phyloP scores from a whole-genome alignment of 345 rosid genomes.

The Turritis glabra region DNA sequence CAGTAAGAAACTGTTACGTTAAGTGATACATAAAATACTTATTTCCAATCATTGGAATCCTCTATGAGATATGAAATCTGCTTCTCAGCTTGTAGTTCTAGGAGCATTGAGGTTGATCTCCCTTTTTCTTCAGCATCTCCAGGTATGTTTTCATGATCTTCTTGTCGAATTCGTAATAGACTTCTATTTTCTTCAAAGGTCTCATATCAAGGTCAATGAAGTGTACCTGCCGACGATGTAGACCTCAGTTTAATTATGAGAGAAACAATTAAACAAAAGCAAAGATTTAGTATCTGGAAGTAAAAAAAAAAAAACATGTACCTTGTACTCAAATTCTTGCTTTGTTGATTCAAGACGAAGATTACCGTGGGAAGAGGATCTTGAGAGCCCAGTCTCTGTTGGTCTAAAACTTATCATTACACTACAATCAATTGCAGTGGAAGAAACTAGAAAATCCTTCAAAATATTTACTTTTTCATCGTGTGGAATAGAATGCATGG shows the following conservation, averaged over 20 bases:
- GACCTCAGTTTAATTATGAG: neutral
- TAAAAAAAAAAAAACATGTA: no score
- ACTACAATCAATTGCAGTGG: conserved; percentile 90
- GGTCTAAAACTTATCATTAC: conserved; percentile 74
- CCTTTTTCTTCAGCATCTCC: conserved; percentile 40
- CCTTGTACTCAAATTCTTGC: conserved; percentile 83
- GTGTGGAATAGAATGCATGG: conserved; percentile 63
- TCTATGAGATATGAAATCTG: conserved; percentile 21
- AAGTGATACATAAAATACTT: neutral
- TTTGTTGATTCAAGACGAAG: conserved; percentile 59
- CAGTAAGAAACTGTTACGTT: neutral
- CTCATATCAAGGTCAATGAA: conserved; percentile 91
- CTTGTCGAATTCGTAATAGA: conserved; percentile 60
- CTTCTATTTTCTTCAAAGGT: conserved; percentile 68
- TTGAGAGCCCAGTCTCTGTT: conserved; percentile 41
- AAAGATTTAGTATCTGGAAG: neutral
- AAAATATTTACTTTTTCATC: conserved; percentile 73
- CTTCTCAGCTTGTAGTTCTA: conserved; percentile 14
- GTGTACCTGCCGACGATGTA: conserved; percentile 45
- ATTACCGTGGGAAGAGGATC: conserved; percentile 44
- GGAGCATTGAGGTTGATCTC: conserved; percentile 4
- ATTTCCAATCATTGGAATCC: neutral
- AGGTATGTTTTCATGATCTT: conserved; percentile 51
- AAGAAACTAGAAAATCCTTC: conserved; percentile 66
- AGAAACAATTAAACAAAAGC: neutral